A percentile compares a stretch with the other conserved stretches of the same genome.
These are phyloP conservation scores for Abelmoschus esculentus DNA, from an alignment of 345 rosid genomes.

Conservation along the genomic window DNA sequence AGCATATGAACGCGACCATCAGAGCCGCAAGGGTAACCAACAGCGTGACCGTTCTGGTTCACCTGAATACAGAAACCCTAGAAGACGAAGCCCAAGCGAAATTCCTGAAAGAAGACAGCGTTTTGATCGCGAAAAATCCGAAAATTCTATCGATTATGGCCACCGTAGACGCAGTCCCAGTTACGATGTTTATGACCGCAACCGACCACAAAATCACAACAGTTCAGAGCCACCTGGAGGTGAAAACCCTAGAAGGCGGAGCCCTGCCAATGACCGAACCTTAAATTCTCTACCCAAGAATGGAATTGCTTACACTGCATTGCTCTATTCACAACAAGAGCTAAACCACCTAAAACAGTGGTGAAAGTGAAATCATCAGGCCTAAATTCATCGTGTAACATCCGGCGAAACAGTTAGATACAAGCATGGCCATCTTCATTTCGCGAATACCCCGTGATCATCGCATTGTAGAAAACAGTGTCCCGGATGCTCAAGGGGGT, in stretches of 20 bases:
- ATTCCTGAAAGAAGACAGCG: constrained; percentile 21
- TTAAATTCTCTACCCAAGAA: constrained; percentile 29
- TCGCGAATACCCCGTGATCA: constrained; percentile 12
- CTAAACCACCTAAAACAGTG: constrained; percentile 10
- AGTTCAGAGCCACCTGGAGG: constrained; percentile 20
- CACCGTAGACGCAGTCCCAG: constrained; percentile 24
- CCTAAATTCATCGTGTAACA: constrained; percentile 6
- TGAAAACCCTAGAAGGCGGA: constrained; percentile 18
- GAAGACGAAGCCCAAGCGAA: background rate
- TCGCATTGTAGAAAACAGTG: constrained; percentile 16
- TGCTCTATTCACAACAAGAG: background rate
- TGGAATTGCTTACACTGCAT: constrained; percentile 16
- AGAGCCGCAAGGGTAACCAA: constrained; percentile 8
- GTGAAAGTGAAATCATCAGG: constrained; percentile 14
- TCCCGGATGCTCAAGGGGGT: constrained; percentile 16
- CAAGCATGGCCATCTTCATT: constrained; percentile 12
- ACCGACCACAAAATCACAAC: constrained; percentile 10
- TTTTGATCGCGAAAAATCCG: constrained; percentile 19
- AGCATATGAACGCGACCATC: constrained; percentile 16
- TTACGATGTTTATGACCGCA: constrained; percentile 23
- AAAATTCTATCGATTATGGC: constrained; percentile 17
- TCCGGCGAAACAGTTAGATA: constrained; percentile 11
- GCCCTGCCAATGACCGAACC: constrained; percentile 11
- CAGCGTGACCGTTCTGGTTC: constrained; percentile 19
- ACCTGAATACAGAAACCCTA: constrained; percentile 7